Percentiles rank a stretch among this genome's conserved stretches.
Evolutionary conservation across 177 flowering plant species (phyloP).

Genomic region (Tripterygium wilfordii): DNA sequence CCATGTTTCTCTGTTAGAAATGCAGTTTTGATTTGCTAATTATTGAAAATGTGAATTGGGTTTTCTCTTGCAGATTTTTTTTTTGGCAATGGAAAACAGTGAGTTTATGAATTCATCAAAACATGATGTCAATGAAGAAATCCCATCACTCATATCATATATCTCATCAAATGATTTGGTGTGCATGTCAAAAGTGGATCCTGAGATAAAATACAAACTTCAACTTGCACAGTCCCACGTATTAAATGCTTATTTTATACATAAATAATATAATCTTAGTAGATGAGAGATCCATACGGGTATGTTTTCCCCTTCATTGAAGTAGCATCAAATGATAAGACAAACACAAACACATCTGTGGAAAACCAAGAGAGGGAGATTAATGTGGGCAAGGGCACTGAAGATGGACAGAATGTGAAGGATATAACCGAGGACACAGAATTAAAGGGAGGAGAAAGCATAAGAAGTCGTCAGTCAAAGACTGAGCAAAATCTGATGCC

Average conservation of each 20-base stretch:
- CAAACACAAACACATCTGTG: background rate
- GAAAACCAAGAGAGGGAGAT: background rate
- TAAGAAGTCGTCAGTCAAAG: conserved; percentile 27
- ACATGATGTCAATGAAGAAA: conserved; percentile 20
- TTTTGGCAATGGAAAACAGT: conserved; percentile 26
- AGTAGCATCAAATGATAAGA: background rate
- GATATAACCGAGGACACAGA: background rate
- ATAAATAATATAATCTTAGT: too few species aligned
- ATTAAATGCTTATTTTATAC: too few species aligned
- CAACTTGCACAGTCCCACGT: too few species aligned
- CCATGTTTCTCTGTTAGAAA: too few species aligned
- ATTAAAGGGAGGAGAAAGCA: background rate
- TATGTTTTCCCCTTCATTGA: too few species aligned
- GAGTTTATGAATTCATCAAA: conserved; percentile 5
- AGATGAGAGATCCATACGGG: too few species aligned
- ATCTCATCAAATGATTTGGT: conserved; percentile 29
- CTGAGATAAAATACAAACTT: too few species aligned
- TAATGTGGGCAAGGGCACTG: background rate
- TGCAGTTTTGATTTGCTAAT: too few species aligned
- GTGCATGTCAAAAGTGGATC: too few species aligned
- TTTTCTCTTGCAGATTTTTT: background rate
- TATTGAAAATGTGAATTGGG: too few species aligned
- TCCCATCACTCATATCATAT: conserved; percentile 34
- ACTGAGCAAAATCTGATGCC: conserved; percentile 26
- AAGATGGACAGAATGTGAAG: background rate